Evolutionary conservation across 805 yeast genomes (phyloP).

Genomic region (Pichia scutulata): DNA sequence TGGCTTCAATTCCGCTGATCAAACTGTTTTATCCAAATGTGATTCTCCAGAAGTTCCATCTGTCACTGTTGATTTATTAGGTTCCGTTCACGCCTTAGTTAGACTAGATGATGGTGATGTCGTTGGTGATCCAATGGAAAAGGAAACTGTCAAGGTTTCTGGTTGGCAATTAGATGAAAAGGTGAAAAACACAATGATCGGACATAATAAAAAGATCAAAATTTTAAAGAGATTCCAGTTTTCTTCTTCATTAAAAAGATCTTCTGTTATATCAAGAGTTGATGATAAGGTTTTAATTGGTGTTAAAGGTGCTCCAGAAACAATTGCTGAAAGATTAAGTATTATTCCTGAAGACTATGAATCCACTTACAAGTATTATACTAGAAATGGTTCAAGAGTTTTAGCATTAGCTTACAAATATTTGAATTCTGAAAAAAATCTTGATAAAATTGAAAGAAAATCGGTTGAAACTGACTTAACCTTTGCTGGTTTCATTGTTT

Average conservation of each 20-base stretch:
- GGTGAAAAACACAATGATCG: conserved; percentile 57
- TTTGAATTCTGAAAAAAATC: conserved; percentile 39
- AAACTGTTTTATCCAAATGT: conserved; percentile 45
- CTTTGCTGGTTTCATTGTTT: conserved; percentile 91
- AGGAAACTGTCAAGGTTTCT: conserved; percentile 84
- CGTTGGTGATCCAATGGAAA: conserved; percentile 99
- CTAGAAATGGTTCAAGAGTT: conserved; percentile 94
- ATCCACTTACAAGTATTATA: conserved; percentile 77
- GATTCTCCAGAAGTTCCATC: conserved; percentile 54
- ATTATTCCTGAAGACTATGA: conserved; percentile 75
- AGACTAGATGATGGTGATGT: conserved; percentile 92
- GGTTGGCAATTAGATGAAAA: conserved; percentile 69
- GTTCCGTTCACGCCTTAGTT: conserved; percentile 95
- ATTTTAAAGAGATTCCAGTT: conserved; percentile 94
- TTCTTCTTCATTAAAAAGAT: conserved; percentile 91
- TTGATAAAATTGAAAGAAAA: conserved; percentile 62
- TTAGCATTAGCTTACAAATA: conserved; percentile 87
- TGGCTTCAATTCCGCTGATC: conserved; percentile 52
- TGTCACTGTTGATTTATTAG: conserved; percentile 65
- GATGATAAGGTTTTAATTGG: conserved; percentile 57
- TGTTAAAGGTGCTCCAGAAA: conserved; percentile 98
- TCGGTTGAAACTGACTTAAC: conserved; percentile 64
- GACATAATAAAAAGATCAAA: conserved; percentile 39
- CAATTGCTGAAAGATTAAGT: conserved; percentile 68
- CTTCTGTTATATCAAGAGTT: conserved; percentile 70